Conservation (phyloP, 768 basidiomycete species). For the Thelephora aurantiotincta region DNA sequence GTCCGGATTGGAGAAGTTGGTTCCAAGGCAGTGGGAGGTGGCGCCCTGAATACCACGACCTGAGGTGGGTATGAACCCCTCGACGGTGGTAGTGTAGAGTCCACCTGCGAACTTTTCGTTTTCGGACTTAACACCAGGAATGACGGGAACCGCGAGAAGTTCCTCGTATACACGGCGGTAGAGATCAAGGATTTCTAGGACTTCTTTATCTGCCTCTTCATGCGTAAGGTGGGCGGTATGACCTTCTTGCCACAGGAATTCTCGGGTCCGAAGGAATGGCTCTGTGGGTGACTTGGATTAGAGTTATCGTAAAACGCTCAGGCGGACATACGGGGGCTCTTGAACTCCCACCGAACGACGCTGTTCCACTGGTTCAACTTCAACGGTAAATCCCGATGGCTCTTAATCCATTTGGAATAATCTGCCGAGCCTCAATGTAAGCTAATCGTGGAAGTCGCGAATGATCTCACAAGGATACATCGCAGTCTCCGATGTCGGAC, state of each 20-base stretch:
- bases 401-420: conserved; percentile 98
- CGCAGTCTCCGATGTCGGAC: conserved; percentile 95
- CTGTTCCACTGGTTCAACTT: conserved; percentile 99
- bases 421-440: conserved; percentile 29
- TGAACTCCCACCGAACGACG: conserved; percentile 99
- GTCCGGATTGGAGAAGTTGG: conserved; percentile 90
- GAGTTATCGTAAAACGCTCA: neutral
- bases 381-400: conserved; percentile 90
- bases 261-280: conserved; percentile 97
- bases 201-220: conserved; percentile 82
- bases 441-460: neutral
- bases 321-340: conserved; percentile 71
- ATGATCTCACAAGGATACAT: conserved; percentile 87
- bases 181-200: conserved; percentile 86
- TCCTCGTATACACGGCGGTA: conserved; percentile 95
- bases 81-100: conserved; percentile 94
- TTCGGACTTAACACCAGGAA: conserved; percentile 93
- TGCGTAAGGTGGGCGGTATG: conserved; percentile 92
- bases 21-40: conserved; percentile 96
- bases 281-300: conserved; percentile 28
- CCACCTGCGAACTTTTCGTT: conserved; percentile 99
- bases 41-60: conserved; percentile 96
- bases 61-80: conserved; percentile 94
- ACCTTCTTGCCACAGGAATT: conserved; percentile 99
- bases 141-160: conserved; percentile 92